A percentile compares a stretch with the other conserved stretches of the same genome.
Evolutionary conservation across 441 rosid genomes (phyloP).

Genomic region (Viola pubescens): DNA sequence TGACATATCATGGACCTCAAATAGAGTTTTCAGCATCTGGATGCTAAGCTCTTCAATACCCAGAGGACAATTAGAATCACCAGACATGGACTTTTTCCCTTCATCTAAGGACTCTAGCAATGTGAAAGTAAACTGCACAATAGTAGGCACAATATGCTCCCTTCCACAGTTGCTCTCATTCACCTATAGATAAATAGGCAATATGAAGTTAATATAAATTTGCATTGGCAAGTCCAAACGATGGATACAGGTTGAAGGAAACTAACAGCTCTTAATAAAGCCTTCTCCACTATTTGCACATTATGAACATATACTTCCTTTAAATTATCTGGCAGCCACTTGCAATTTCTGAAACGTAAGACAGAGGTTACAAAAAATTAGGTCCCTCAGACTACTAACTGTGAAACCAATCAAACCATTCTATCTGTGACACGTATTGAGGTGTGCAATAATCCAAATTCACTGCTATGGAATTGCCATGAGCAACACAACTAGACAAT

Average conservation of each 20-base stretch:
- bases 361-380: slow-evolving; percentile 1
- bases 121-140: slow-evolving; percentile 58
- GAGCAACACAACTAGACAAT: no score
- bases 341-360: slow-evolving; percentile 45
- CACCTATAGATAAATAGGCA: slow-evolving; percentile 34
- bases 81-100: slow-evolving; percentile 15
- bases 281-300: slow-evolving; percentile 50
- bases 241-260: slow-evolving; percentile 12
- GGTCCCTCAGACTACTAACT: no score
- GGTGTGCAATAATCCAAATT: no score
- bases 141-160: slow-evolving; percentile 73
- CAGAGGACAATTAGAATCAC: slow-evolving; percentile 31
- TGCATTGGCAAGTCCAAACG: neutral
- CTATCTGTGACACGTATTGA: no score
- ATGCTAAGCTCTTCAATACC: slow-evolving; percentile 62
- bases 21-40: slow-evolving; percentile 60
- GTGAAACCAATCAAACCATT: no score
- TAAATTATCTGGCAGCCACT: slow-evolving; percentile 54
- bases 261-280: slow-evolving; percentile 64
- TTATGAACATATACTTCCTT: slow-evolving; percentile 46
- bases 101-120: slow-evolving; percentile 58
- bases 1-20: slow-evolving; percentile 78
- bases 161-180: slow-evolving; percentile 65
- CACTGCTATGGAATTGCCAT: no score
- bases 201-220: neutral